These are phyloP conservation scores for Colletotrichum truncatum DNA, from an alignment of 2,329 filamentous ascomycete species.

Conservation along the genomic window DNA sequence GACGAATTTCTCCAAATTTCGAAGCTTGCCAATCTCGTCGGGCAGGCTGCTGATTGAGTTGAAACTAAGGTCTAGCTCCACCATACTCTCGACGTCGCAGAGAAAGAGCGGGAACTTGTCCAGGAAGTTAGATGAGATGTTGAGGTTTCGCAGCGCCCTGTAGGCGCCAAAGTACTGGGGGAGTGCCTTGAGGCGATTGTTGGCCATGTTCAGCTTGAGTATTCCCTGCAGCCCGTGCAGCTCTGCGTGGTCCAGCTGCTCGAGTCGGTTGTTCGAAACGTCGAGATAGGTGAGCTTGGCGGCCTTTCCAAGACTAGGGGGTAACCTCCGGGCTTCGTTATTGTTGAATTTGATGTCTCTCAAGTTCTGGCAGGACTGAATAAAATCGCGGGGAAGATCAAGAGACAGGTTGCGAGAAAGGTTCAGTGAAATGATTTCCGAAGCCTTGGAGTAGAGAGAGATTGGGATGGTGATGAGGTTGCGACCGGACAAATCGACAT, in stretches of 20 bases:
- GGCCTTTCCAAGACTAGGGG: slow-evolving; percentile 84
- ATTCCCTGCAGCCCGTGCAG: slow-evolving; percentile 79
- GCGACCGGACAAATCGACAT: slow-evolving; percentile 89
- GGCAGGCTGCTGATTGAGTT: slow-evolving; percentile 86
- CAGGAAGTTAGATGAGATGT: slow-evolving; percentile 93
- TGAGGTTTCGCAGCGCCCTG: slow-evolving; percentile 80
- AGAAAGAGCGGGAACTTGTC: slow-evolving; percentile 86
- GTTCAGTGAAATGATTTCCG: slow-evolving; percentile 94
- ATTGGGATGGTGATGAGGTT: slow-evolving; percentile 97
- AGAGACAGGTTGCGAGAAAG: slow-evolving; percentile 91
- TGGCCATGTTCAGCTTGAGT: slow-evolving; percentile 90
- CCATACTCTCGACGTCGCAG: slow-evolving; percentile 81
- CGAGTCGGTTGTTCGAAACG: slow-evolving; percentile 92
- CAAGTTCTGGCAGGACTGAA: slow-evolving; percentile 89
- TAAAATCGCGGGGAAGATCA: slow-evolving; percentile 94
- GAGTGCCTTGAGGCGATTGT: slow-evolving; percentile 84
- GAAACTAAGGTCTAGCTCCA: slow-evolving; percentile 97
- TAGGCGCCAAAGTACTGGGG: slow-evolving; percentile 87
- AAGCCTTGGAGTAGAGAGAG: slow-evolving; percentile 87
- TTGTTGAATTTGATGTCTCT: slow-evolving; percentile 96
- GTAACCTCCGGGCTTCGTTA: slow-evolving; percentile 89
- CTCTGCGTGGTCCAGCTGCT: slow-evolving; percentile 86
- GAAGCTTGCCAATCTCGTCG: slow-evolving; percentile 79
- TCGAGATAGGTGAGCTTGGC: slow-evolving; percentile 87
- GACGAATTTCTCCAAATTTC: slow-evolving; percentile 85